Evolutionary conservation across 441 rosid genomes (phyloP), one percentile per base, ranked within the genome.

Genomic region (Manihot esculenta): DNA sequence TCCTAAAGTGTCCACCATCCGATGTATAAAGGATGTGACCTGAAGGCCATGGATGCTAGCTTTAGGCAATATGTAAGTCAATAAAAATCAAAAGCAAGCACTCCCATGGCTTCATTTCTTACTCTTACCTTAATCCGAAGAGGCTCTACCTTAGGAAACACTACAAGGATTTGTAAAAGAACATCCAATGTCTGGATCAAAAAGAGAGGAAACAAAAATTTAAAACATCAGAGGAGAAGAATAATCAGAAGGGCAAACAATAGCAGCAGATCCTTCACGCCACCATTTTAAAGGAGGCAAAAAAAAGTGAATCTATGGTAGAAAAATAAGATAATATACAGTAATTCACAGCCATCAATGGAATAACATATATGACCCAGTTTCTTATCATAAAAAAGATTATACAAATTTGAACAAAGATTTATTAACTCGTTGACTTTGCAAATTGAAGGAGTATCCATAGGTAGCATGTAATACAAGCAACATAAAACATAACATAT

Each of bases 1-100:
- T 68, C 98, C 98, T 48, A 94, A 83, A 24, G 93, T 89, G 69
- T 94, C 97, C 78, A 91, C 96, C 97, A 94, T 94, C 65, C 97
- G 90, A 84, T 94, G 97, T 50, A 91, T 85, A 80, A 94, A 90
- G 54, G 97, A 89, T 62, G 85, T 83, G 58, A 94, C 93, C 98
- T 94, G 77, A 66, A 79, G 63, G 65, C 57, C 76, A 69, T 51
- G 66, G 75, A 68, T 53, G 66, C 56, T 41, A 77, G 71, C 30
- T 72, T 76, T 64, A 62, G 69, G 66, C 69, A 63, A 72, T 21
- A 74, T 50, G 26, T 12, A 45, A 44, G 47, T 62, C 64, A 69
- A 53, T 23, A 70, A 45, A 49, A 41, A 56, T 47, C 59, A 77
- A 70, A 59, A 33, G 44, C 21, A 58, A 70, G 11, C 27, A 41